Conservation (phyloP, 2,329 filamentous ascomycete genomes). For the Ceratocystis cacaofunesta region DNA sequence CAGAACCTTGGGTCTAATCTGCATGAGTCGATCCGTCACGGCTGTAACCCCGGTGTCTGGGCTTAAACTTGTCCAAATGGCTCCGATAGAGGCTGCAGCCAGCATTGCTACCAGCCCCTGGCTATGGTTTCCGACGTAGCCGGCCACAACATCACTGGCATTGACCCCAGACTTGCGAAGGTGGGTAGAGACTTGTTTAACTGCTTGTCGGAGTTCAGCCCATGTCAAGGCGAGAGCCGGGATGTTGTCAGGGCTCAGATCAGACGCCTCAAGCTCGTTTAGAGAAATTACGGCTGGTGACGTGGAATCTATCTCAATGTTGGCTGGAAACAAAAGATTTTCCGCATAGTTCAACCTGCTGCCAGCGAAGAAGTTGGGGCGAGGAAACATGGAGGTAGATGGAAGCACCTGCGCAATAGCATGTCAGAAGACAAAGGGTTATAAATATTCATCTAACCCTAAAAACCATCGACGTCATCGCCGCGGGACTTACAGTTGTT, state of each 20-base stretch:
- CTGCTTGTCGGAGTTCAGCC: constrained; percentile 63
- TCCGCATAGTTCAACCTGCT: constrained; percentile 83
- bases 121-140: constrained; percentile 78
- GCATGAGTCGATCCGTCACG: constrained; percentile 70
- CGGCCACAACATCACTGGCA: constrained; percentile 43
- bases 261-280: constrained; percentile 38
- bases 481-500: constrained; percentile 40
- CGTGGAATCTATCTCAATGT: constrained; percentile 43
- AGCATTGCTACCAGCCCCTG: constrained; percentile 82
- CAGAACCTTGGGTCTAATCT: constrained; percentile 69
- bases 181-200: constrained; percentile 56
- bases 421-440: background rate
- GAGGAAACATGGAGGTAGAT: constrained; percentile 61
- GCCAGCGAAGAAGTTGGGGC: constrained; percentile 70
- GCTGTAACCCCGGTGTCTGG: constrained; percentile 86
- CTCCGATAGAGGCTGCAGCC: constrained; percentile 65
- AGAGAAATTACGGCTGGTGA: constrained; percentile 70
- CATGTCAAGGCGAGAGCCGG: constrained; percentile 31
- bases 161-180: constrained; percentile 51
- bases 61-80: constrained; percentile 84
- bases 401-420: constrained; percentile 46
- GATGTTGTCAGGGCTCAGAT: constrained; percentile 26
- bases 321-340: constrained; percentile 71
- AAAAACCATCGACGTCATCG: background rate
- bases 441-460: background rate